Percentiles rank a stretch among this genome's conserved stretches.
Evolutionary conservation across 345 rosid genomes (phyloP).

Genomic region (Brassica rapa): DNA sequence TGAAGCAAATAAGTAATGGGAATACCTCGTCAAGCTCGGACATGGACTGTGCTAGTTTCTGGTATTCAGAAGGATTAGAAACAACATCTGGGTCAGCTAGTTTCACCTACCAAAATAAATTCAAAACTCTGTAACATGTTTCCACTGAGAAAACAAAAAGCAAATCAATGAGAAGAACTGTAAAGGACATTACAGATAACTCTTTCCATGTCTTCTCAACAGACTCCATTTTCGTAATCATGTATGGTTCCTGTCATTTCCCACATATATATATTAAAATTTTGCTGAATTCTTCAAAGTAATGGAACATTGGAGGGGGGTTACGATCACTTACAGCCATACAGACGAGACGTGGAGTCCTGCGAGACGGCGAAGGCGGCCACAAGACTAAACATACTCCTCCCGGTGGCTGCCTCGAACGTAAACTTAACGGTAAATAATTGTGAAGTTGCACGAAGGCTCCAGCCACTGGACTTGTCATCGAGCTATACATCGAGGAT

Average conservation of each 20-base stretch:
- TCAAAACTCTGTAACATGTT: not conserved
- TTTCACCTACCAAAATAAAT: constrained; percentile 57
- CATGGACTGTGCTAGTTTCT: constrained; percentile 83
- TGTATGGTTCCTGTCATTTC: constrained; percentile 66
- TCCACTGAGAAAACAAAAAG: not conserved
- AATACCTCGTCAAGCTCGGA: constrained; percentile 85
- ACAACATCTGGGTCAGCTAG: constrained; percentile 67
- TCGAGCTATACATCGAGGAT: constrained; percentile 43
- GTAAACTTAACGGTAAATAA: constrained; percentile 24
- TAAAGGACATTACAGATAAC: constrained; percentile 59
- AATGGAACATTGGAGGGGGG: not conserved
- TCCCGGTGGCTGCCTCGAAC: constrained; percentile 24
- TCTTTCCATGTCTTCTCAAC: constrained; percentile 98
- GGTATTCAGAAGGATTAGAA: constrained; percentile 76
- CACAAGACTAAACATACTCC: constrained; percentile 34
- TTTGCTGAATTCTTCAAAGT: not conserved
- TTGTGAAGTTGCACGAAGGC: constrained; percentile 31
- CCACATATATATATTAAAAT: too few relatives aligned
- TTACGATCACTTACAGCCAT: constrained; percentile 66
- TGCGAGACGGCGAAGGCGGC: constrained; percentile 39
- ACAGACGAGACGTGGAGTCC: constrained; percentile 62
- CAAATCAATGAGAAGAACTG: not conserved
- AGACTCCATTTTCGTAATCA: constrained; percentile 80
- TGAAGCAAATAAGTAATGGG: not conserved
- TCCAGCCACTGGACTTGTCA: constrained; percentile 53